Base-by-base conservation (phyloP, 176 grass and related monocot species). In the Puya raimondii region DNA sequence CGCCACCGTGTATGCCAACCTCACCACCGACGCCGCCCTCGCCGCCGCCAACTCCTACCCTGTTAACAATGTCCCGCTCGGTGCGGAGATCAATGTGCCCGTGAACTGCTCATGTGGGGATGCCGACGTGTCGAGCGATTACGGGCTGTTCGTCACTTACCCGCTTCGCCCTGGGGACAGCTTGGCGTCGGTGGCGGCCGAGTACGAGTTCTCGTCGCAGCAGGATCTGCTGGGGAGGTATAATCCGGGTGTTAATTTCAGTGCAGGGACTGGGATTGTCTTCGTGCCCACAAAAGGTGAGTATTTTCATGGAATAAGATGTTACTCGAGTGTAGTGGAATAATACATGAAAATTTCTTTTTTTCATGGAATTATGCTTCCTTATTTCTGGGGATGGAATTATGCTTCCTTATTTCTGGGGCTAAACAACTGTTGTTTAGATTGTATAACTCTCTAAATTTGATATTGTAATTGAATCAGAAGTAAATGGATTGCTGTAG, bases 81-180 rank as follows among this genome's bases (percentile, higher is more conserved):
- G 21, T 14, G 33, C 8, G 3, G 8, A 21, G 16, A 16, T 77
- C 65, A 47, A 22, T 23, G 75, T 77, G 33, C 18, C 54, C 5
- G 53, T 77, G 9, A 77, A 69, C 23, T 77, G 75, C 65, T 77
- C 65, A n/a, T 77, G 75, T 26, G 75, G 66, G 8, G 17, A 77
- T 26, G 18, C 18, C 12, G 52, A 42, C 29, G 74, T 77, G 51
- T 69, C 51, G 11, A 68, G 18, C 27, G 65, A 48, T 12, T 77
- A 77, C 20, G 74, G 74, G 9, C 18, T 69, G 27, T 69, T 77
- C 65, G 66, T 68, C 33, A 77, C 65, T 47, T 77, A 77, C 65
- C 74, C 74, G 42, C 65, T 77, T 29, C 65, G 2, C 2, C 51
- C 53, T 20, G 65, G 51, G 51, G 74, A 77, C 12, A 77, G 47